These are phyloP conservation scores for Blastobotrys aristatus DNA, from an alignment of 1,139 yeast species.

Conservation along the genomic window DNA sequence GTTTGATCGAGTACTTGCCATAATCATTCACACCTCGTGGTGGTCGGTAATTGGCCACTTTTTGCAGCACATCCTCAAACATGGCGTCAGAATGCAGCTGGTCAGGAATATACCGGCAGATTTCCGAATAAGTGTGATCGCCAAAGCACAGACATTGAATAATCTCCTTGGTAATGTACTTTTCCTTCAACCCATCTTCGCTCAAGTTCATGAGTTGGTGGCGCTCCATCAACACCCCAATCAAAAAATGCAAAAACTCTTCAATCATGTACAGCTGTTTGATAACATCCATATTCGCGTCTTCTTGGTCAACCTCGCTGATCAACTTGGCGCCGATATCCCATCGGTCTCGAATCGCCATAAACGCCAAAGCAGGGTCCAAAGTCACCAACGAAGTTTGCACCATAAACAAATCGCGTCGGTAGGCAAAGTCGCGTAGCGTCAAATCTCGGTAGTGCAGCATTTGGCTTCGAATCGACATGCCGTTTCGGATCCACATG, in stretches of 20 bases:
- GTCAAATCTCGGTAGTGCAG: constrained; percentile 78
- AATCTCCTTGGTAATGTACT: constrained; percentile 60
- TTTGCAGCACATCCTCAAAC: constrained; percentile 62
- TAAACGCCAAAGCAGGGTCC: constrained; percentile 54
- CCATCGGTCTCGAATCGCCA: constrained; percentile 38
- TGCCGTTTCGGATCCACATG: constrained; percentile 87
- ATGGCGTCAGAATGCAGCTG: constrained; percentile 61
- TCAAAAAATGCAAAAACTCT: constrained; percentile 68
- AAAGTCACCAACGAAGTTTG: constrained; percentile 62
- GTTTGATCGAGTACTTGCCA: constrained; percentile 66
- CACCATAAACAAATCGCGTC: constrained; percentile 66
- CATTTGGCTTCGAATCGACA: constrained; percentile 71
- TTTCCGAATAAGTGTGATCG: constrained; percentile 64
- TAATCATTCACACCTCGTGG: constrained; percentile 62
- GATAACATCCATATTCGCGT: constrained; percentile 34
- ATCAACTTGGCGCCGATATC: not conserved
- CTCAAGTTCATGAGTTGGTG: constrained; percentile 49
- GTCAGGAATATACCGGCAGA: constrained; percentile 69
- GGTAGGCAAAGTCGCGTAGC: constrained; percentile 74
- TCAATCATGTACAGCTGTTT: constrained; percentile 61
- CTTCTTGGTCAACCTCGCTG: constrained; percentile 8
- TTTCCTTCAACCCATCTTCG: constrained; percentile 48
- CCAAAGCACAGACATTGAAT: constrained; percentile 75
- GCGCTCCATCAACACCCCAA: constrained; percentile 66
- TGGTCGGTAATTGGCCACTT: constrained; percentile 55